A percentile compares a stretch with the other conserved stretches of the same genome.
Evolutionary conservation across 495 filamentous ascomycete species (phyloP).

Genomic region (Durotheca rogersii): DNA sequence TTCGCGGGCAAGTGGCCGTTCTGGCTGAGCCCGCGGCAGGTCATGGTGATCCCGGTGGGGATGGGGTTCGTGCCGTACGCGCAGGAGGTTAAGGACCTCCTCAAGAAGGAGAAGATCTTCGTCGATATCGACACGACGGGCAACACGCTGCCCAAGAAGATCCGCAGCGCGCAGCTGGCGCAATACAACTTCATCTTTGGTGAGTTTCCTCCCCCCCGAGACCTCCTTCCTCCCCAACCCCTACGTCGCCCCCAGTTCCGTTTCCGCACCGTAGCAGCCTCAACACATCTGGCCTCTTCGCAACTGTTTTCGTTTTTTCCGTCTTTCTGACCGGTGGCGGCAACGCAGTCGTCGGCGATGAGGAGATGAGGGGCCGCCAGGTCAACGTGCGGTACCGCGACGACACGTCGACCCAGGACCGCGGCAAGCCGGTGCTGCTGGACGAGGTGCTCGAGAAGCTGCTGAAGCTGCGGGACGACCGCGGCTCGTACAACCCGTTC

Average conservation of each 20-base stretch:
- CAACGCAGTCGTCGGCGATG: constrained; percentile 72
- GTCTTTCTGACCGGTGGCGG: not conserved
- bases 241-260: no score
- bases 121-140: constrained; percentile 85
- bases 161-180: constrained; percentile 78
- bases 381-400: constrained; percentile 93
- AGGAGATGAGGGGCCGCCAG: constrained; percentile 71
- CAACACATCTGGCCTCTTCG: no score
- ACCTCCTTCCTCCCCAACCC: no score
- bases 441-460: constrained; percentile 79
- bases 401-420: constrained; percentile 76
- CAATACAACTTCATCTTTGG: constrained; percentile 93
- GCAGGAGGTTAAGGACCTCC: constrained; percentile 69
- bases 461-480: constrained; percentile 64
- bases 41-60: constrained; percentile 90
- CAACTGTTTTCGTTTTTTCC: not conserved
- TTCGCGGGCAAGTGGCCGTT: constrained; percentile 98
- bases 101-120: constrained; percentile 63
- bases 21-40: constrained; percentile 92
- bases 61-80: constrained; percentile 81
- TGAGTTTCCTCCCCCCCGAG: constrained; percentile 38
- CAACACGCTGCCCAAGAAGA: constrained; percentile 96
- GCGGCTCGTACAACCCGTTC: constrained; percentile 56
- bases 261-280: no score
- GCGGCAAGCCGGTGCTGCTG: constrained; percentile 64